These are phyloP conservation scores for Yamagishiella unicocca DNA, from an alignment of 139 green algal species.

Conservation along the genomic window DNA sequence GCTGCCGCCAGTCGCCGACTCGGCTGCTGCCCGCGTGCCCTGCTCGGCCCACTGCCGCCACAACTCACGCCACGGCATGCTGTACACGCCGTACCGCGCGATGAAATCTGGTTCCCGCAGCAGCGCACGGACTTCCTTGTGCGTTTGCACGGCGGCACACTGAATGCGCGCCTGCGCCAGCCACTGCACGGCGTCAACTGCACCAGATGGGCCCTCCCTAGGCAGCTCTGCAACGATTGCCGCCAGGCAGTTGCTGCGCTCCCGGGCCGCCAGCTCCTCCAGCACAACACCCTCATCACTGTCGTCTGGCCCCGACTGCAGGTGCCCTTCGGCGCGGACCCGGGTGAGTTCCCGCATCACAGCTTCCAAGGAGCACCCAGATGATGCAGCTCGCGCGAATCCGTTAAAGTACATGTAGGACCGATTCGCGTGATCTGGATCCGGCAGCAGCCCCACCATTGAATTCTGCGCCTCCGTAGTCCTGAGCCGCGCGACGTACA, in stretches of 20 bases:
- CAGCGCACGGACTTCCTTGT: not conserved
- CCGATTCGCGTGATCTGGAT: not conserved
- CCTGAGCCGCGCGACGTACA: constrained; percentile 42
- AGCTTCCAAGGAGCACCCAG: no score
- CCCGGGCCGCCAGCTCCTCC: not conserved
- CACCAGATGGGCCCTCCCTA: not conserved
- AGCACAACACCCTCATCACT: no score
- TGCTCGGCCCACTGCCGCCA: not conserved
- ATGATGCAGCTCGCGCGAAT: no score
- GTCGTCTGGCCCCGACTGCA: no score
- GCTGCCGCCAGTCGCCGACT: no score
- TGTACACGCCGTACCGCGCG: constrained; percentile 15
- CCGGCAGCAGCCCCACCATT: not conserved
- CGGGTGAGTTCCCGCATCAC: no score
- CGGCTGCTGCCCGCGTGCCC: not conserved
- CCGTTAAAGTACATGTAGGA: not conserved
- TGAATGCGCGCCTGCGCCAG: not conserved
- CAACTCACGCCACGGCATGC: not conserved
- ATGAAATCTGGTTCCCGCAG: constrained; percentile 5
- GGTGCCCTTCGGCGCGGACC: no score
- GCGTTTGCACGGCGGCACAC: not conserved
- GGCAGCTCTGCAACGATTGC: not conserved
- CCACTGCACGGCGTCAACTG: not conserved
- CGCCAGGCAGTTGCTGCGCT: not conserved
- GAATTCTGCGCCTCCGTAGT: not conserved